Evolutionary conservation across 2,329 filamentous ascomycete species (phyloP).

Genomic region (Arthrinium puccinioides): DNA sequence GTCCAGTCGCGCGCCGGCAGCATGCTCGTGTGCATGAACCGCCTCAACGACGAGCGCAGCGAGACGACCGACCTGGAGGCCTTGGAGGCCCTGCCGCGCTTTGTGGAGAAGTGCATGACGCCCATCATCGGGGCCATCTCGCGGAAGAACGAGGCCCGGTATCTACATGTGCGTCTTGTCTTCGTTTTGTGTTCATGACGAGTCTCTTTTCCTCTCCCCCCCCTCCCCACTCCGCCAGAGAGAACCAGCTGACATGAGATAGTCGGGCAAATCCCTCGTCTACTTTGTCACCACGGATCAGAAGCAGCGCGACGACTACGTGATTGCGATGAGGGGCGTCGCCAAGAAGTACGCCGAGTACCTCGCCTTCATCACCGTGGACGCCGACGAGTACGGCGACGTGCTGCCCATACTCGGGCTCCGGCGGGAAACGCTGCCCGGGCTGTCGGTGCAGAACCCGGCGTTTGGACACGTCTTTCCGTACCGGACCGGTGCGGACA

Average conservation of each 20-base stretch:
- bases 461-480: slow-evolving; percentile 36
- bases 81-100: slow-evolving; percentile 25
- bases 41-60: slow-evolving; percentile 27
- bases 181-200: neutral
- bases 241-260: too few relatives aligned
- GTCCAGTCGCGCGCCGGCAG: neutral
- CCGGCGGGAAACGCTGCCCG: slow-evolving; percentile 16
- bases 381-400: slow-evolving; percentile 36
- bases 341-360: slow-evolving; percentile 40
- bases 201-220: slow-evolving; percentile 2
- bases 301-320: slow-evolving; percentile 26
- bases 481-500: slow-evolving; percentile 17
- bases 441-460: slow-evolving; percentile 36
- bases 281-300: slow-evolving; percentile 26
- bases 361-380: slow-evolving; percentile 39
- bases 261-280: slow-evolving; percentile 31
- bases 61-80: slow-evolving; percentile 26
- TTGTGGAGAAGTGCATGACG: slow-evolving; percentile 29
- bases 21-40: slow-evolving; percentile 33
- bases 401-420: slow-evolving; percentile 33
- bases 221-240: too few relatives aligned
- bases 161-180: slow-evolving; percentile 24
- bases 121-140: slow-evolving; percentile 37
- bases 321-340: slow-evolving; percentile 26
- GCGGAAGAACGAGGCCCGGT: slow-evolving; percentile 34